Base-by-base conservation (phyloP, 2,329 filamentous ascomycete species). In the Pochonia chlamydosporia region DNA sequence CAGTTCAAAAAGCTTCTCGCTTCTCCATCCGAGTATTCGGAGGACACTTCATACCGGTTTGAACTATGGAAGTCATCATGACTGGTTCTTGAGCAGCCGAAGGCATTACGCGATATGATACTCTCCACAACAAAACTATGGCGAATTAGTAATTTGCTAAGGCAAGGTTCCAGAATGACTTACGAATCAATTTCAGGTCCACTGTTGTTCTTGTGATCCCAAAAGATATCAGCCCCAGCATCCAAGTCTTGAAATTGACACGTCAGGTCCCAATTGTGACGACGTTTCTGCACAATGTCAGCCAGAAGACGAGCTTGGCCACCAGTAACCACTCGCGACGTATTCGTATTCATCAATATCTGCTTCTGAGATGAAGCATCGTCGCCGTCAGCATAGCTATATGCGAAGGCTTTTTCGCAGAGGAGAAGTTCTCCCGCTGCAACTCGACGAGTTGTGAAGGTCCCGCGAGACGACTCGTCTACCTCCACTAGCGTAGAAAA, bases 341-440 rank as follows among this genome's bases (percentile, higher is more conserved):
- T 42, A n/a, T 24, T 42, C 3, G 14, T 8, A 8, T 42, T 69
- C 14, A 75, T 56, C 39, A 74, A 43, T 0, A 72, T 1, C n/a
- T 24, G 40, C 11, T 10, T 4, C 24, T n/a, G 23, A 5, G 7
- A n/a, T 1, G 47, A 58, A 7, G 31, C 43, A 5, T 20, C 20
- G 3, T 56, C 53, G 3, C 54, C 58, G 28, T 50, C 62, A 30
- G 49, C 53, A 37, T 62, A 70, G 18, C 51, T 62, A 54, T 77
- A 67, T 0, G 59, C 58, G 53, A 80, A 78, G 0, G 77, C 76
- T 50, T 81, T 82, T 49, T 81, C 78, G 40, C 75, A 80, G 1
- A 81, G 53, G 0, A 82, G 57, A 2, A 80, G 61, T 3, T 79
- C 72, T 0, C 77, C 77, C 0, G 71, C 67, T 31, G 65, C 63